Conservation (phyloP, 2,329 filamentous ascomycete species). For the Sarocladium kiliense region DNA sequence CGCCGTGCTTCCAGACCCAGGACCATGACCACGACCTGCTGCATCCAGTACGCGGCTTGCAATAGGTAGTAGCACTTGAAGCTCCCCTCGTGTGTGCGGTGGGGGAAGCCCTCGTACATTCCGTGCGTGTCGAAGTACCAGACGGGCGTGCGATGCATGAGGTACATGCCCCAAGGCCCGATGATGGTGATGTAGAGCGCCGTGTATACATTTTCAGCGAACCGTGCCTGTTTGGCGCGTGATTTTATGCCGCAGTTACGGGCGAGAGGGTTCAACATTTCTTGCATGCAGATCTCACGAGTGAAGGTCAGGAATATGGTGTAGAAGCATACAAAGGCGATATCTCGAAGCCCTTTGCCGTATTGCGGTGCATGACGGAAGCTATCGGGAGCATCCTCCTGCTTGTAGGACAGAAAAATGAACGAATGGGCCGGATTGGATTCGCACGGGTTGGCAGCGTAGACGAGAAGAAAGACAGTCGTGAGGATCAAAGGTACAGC, state of each 20-base stretch:
- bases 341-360: slow-evolving; percentile 80
- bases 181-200: slow-evolving; percentile 82
- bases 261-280: slow-evolving; percentile 73
- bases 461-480: slow-evolving; percentile 35
- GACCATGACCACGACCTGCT: slow-evolving; percentile 86
- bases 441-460: slow-evolving; percentile 68
- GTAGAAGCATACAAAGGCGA: slow-evolving; percentile 85
- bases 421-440: slow-evolving; percentile 75
- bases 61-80: slow-evolving; percentile 97
- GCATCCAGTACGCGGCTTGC: slow-evolving; percentile 89
- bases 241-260: slow-evolving; percentile 59
- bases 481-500: neutral
- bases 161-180: slow-evolving; percentile 77
- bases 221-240: slow-evolving; percentile 75
- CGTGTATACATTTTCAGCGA: slow-evolving; percentile 95
- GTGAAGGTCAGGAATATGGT: slow-evolving; percentile 84
- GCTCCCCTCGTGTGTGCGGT: slow-evolving; percentile 68
- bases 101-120: slow-evolving; percentile 90
- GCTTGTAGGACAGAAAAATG: slow-evolving; percentile 83
- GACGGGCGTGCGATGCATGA: slow-evolving; percentile 81
- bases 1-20: slow-evolving; percentile 85
- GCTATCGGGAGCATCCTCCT: slow-evolving; percentile 50
- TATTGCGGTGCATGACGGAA: slow-evolving; percentile 41
- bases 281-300: slow-evolving; percentile 93
- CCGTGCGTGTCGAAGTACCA: slow-evolving; percentile 92